Base-by-base conservation (phyloP, 108 stramenopile genomes). In the Bacterosira constricta region DNA sequence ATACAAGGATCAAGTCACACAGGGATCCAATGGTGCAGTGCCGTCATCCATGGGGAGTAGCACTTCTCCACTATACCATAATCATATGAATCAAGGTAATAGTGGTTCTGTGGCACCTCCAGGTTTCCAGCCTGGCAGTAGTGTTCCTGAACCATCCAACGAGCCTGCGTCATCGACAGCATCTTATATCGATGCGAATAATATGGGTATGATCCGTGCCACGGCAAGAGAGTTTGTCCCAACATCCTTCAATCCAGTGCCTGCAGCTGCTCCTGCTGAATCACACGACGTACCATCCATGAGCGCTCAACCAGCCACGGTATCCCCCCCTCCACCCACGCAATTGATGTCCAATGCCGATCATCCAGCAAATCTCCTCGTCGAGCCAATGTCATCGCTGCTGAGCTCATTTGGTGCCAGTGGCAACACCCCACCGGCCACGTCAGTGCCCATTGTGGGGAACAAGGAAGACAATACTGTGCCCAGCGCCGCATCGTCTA, bases 221-320 rank as follows among this genome's bases (percentile, higher is more conserved):
- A 88, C 90, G 7, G 90, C 90, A 9, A 86, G 81, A 69, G 87
- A 70, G 50, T 91, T 91, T 73, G 86, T 91, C 12, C 90, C 89
- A n/a, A 62, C 85, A 8, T 59, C 49, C 31, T 88, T 85, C 35
- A 45, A 53, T 29, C 59, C 57, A 30, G 26, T 49, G 13, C 38
- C 37, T 20, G 31, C 18, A 34, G 18, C 57, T 23, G 47, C 67
- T 17, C 50, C 34, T 9, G 12, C 63, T 17, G 51, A 54, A 15
- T 65, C 46, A 3, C 59, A 64, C 37, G 36, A 30, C 3, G 69
- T 70, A 39, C 69, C 77, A 23, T 70, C 69, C 4, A 64, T 71
- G 77, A 70, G 69, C 37, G 61, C 69, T 32, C 77, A 78, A 12
- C 53, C 61, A n/a, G 38, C 52, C n/a, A 47, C 59, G 1, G 53